phyloP scores from a whole-genome alignment of 148 eudicot species.

The Oxyria digyna region DNA sequence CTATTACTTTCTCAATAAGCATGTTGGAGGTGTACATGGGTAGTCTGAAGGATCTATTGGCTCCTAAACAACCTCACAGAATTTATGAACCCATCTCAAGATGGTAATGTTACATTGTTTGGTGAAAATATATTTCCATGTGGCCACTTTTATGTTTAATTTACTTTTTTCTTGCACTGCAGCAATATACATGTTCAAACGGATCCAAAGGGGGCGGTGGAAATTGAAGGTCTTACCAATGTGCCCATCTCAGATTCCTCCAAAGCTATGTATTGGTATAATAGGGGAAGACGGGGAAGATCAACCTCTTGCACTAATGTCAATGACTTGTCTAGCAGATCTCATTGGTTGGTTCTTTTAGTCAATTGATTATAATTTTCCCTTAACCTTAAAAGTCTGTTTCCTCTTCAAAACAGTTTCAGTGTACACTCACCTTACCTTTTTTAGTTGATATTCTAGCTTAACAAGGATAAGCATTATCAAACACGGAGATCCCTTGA shows the following conservation, averaged over 20 bases:
- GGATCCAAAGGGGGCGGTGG: slow-evolving; percentile 51
- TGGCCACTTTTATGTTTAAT: too few relatives aligned
- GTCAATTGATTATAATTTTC: neutral
- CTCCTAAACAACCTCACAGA: slow-evolving; percentile 36
- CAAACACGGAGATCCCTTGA: slow-evolving; percentile 32
- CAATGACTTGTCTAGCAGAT: slow-evolving; percentile 63
- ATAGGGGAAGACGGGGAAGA: slow-evolving; percentile 56
- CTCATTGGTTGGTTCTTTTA: slow-evolving; percentile 38
- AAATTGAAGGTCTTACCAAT: slow-evolving; percentile 61
- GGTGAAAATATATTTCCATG: neutral
- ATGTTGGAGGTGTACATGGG: slow-evolving; percentile 81
- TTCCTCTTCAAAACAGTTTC: slow-evolving; percentile 11
- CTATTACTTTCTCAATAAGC: slow-evolving; percentile 49
- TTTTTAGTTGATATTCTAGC: slow-evolving; percentile 44
- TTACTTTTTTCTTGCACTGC: neutral
- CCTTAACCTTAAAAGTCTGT: neutral
- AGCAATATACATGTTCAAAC: slow-evolving; percentile 63
- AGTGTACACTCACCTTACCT: slow-evolving; percentile 28
- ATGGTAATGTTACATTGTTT: slow-evolving; percentile 27
- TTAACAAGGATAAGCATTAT: slow-evolving; percentile 60
- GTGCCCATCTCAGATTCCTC: slow-evolving; percentile 41
- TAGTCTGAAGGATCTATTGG: slow-evolving; percentile 44
- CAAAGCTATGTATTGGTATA: slow-evolving; percentile 67
- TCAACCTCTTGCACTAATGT: slow-evolving; percentile 71
- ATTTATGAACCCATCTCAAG: slow-evolving; percentile 27